A percentile compares a stretch with the other conserved stretches of the same genome.
Evolutionary conservation across 2,329 filamentous ascomycete species (phyloP).

Genomic region (Fusarium odoratissimum): DNA sequence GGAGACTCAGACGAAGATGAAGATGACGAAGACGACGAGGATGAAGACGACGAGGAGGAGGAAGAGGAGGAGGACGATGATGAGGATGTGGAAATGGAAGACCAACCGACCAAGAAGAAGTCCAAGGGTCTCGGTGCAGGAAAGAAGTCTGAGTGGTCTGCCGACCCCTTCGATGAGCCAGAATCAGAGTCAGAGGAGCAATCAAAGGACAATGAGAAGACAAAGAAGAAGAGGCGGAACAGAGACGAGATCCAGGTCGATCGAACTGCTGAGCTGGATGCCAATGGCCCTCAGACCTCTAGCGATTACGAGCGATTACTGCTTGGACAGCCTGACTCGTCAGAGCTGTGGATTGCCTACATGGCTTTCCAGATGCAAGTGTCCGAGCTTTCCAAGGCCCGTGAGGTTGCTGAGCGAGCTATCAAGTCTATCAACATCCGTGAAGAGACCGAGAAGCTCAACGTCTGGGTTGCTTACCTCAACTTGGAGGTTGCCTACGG

Average conservation of each 20-base stretch:
- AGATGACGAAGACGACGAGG: constrained; percentile 49
- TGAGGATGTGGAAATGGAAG: constrained; percentile 55
- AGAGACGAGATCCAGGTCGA: constrained; percentile 86
- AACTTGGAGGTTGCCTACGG: constrained; percentile 95
- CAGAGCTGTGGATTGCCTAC: constrained; percentile 92
- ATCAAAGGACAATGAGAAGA: constrained; percentile 49
- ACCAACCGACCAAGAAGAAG: constrained; percentile 51
- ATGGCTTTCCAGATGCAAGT: constrained; percentile 99
- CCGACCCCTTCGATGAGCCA: constrained; percentile 72
- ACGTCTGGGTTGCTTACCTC: constrained; percentile 93
- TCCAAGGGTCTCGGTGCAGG: constrained; percentile 57
- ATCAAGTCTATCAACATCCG: constrained; percentile 90
- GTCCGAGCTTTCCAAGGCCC: constrained; percentile 87
- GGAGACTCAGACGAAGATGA: constrained; percentile 56
- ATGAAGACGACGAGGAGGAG: constrained; percentile 48
- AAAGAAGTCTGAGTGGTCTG: constrained; percentile 92
- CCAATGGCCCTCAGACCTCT: constrained; percentile 86
- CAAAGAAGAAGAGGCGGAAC: constrained; percentile 75
- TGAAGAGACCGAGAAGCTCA: constrained; percentile 92
- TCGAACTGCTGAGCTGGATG: constrained; percentile 90
- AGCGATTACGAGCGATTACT: constrained; percentile 95
- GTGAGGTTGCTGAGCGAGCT: constrained; percentile 90
- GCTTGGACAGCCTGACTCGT: constrained; percentile 92
- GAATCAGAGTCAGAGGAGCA: constrained; percentile 61
- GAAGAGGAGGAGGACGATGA: constrained; percentile 52